Evolutionary conservation across 208 protist species (phyloP).

Genomic region (Trypanosomatidae sp.): DNA sequence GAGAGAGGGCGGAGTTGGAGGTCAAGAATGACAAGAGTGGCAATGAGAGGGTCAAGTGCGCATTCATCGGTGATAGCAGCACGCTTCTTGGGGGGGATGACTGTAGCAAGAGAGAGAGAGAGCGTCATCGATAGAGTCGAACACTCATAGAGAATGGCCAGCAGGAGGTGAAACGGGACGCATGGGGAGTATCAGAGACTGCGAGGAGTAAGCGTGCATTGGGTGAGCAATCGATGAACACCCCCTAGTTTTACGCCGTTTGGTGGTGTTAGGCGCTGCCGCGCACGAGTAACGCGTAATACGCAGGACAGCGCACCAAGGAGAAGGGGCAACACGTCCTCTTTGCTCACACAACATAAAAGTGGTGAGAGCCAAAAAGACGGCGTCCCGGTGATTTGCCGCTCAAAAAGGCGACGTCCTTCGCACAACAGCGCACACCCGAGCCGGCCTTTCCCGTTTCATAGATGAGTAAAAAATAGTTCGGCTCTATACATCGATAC

Average conservation of each 20-base stretch:
- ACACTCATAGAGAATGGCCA: neutral
- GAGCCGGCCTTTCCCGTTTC: neutral
- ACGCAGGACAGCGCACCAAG: neutral
- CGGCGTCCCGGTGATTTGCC: neutral
- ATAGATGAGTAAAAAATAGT: neutral
- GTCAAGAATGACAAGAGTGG: neutral
- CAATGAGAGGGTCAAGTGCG: neutral
- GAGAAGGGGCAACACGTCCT: neutral
- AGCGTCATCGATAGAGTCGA: neutral
- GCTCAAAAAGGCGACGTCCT: neutral
- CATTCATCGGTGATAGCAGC: neutral
- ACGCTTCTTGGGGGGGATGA: neutral
- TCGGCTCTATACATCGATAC: neutral
- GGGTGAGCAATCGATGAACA: neutral
- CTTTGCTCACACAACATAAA: neutral
- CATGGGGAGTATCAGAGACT: neutral
- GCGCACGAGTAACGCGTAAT: neutral
- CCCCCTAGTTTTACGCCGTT: neutral
- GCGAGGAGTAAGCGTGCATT: neutral
- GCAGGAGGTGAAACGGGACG: neutral
- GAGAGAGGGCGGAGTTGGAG: neutral
- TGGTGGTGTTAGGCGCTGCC: neutral
- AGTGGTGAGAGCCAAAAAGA: slow-evolving; percentile 3
- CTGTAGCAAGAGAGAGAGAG: neutral
- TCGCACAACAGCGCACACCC: neutral